These are phyloP conservation scores for Bjerkandera adusta DNA, from an alignment of 1,284 basidiomycete genomes.

Conservation along the genomic window DNA sequence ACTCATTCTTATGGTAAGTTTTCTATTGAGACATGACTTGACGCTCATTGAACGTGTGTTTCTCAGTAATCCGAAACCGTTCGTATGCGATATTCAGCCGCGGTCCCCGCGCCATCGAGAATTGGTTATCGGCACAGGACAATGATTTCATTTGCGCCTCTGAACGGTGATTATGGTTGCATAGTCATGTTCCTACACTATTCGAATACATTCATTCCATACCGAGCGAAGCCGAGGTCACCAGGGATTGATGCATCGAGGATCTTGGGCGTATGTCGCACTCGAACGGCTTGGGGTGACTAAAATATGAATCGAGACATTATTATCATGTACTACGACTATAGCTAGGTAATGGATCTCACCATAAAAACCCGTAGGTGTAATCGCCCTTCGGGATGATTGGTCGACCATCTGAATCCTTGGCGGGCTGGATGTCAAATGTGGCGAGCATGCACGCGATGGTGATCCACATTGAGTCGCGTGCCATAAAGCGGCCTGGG, in stretches of 20 bases:
- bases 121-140: too few relatives aligned
- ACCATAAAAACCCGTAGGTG: conserved; percentile 1
- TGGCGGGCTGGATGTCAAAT: conserved; percentile 35
- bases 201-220: too few relatives aligned
- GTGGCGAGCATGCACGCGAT: conserved; percentile 38
- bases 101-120: background rate
- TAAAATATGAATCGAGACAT: background rate
- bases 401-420: conserved; percentile 31
- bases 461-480: conserved; percentile 2
- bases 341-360: background rate
- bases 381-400: conserved; percentile 1
- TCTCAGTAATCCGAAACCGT: conserved; percentile 1
- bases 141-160: too few relatives aligned
- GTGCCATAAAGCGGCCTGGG: conserved; percentile 1
- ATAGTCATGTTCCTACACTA: too few relatives aligned
- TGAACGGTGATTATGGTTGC: too few relatives aligned
- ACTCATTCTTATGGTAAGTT: conserved; percentile 2
- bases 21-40: background rate
- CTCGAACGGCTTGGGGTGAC: conserved; percentile 2
- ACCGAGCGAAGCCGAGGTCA: too few relatives aligned
- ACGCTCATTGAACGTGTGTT: background rate
- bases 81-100: conserved; percentile 1
- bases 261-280: conserved; percentile 2
- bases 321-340: background rate
- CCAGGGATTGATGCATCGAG: too few relatives aligned